phyloP scores from a whole-genome alignment of 2,329 filamentous ascomycete genomes.

The Cytospora leucostoma region DNA sequence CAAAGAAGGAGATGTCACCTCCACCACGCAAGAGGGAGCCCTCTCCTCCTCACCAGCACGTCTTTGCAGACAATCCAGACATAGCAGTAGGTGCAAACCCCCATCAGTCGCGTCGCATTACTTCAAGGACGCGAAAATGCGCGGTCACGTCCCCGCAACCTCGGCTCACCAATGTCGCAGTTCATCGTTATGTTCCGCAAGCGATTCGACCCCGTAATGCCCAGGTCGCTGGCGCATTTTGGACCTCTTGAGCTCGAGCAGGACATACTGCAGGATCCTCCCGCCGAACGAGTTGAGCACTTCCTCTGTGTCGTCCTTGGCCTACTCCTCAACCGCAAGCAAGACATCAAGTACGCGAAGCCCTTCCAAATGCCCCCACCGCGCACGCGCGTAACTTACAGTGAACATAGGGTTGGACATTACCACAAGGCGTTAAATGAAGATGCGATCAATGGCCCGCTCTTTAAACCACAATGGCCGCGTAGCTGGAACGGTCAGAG shows the following conservation, averaged over 20 bases:
- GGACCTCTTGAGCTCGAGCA: slow-evolving; percentile 94
- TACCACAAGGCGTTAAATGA: slow-evolving; percentile 84
- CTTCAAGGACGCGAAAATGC: slow-evolving; percentile 53
- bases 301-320: slow-evolving; percentile 87
- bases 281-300: slow-evolving; percentile 82
- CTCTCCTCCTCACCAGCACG: slow-evolving; percentile 87
- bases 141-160: slow-evolving; percentile 45
- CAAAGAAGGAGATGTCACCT: slow-evolving; percentile 56
- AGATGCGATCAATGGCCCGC: slow-evolving; percentile 71
- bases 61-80: slow-evolving; percentile 85
- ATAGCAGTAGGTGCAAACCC: slow-evolving; percentile 74
- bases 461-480: slow-evolving; percentile 88
- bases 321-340: slow-evolving; percentile 92
- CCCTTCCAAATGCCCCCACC: slow-evolving; percentile 2
- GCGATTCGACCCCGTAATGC: slow-evolving; percentile 87
- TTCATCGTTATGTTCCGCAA: slow-evolving; percentile 98
- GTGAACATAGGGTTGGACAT: slow-evolving; percentile 73
- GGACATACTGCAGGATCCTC: slow-evolving; percentile 75
- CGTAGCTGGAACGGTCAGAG: slow-evolving; percentile 79
- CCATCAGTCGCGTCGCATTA: slow-evolving; percentile 43
- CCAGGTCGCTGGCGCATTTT: slow-evolving; percentile 83
- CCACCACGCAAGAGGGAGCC: slow-evolving; percentile 77
- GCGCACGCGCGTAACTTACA: slow-evolving; percentile 18
- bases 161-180: slow-evolving; percentile 52
- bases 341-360: slow-evolving; percentile 86